These are phyloP conservation scores for Teunomyces barrocoloradensis DNA, from an alignment of 805 yeast species.

Conservation along the genomic window DNA sequence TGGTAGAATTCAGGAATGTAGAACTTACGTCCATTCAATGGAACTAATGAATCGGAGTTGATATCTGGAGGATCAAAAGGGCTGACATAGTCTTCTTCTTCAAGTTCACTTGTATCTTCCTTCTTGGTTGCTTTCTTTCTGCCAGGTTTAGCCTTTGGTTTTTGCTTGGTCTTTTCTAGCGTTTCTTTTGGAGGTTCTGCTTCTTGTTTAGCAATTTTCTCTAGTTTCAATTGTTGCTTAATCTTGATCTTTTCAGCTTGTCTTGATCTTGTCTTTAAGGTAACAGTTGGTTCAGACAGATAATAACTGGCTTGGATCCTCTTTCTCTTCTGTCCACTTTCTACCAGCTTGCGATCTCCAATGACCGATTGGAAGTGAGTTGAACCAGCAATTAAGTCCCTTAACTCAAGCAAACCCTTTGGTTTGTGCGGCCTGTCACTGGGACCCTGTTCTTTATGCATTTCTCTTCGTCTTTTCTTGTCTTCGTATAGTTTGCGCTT, in stretches of 20 bases:
- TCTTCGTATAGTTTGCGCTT: not conserved
- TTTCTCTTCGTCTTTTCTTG: not conserved
- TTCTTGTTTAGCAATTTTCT: slow-evolving; percentile 9
- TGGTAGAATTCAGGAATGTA: slow-evolving; percentile 16
- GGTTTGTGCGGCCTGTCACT: not conserved
- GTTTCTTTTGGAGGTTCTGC: not conserved
- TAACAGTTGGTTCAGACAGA: slow-evolving; percentile 21
- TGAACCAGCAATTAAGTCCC: slow-evolving; percentile 21
- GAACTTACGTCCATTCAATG: slow-evolving; percentile 15
- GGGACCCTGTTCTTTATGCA: not conserved
- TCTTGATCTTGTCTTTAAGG: slow-evolving; percentile 12
- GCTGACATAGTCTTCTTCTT: slow-evolving; percentile 29
- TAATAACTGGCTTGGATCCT: slow-evolving; percentile 26
- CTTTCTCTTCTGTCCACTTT: slow-evolving; percentile 32
- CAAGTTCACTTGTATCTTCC: slow-evolving; percentile 19
- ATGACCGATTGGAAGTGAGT: slow-evolving; percentile 40
- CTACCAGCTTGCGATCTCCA: slow-evolving; percentile 32
- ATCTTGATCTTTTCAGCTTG: slow-evolving; percentile 10
- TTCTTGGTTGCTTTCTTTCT: slow-evolving; percentile 12
- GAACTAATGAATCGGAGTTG: slow-evolving; percentile 26
- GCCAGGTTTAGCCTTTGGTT: slow-evolving; percentile 5
- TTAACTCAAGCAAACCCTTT: not conserved
- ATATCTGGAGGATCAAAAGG: slow-evolving; percentile 41
- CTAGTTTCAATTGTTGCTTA: slow-evolving; percentile 3
- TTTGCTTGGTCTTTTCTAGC: slow-evolving; percentile 1